These are phyloP conservation scores for Plasmodium falciparum DNA, from an alignment of 169 alveolate species.

Conservation along the genomic window DNA sequence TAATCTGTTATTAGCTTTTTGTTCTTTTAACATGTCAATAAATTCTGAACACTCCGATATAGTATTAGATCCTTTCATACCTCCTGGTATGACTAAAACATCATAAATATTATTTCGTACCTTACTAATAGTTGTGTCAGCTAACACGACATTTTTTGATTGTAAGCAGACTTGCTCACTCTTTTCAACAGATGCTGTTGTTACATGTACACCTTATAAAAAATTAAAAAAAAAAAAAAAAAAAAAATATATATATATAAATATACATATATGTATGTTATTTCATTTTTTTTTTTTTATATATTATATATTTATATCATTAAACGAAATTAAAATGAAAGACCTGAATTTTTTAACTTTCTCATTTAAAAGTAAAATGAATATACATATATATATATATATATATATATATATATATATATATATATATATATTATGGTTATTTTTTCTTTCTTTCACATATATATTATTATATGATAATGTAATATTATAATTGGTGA, in stretches of 20 bases:
- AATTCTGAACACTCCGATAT: conserved; percentile 33
- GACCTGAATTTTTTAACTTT: not conserved
- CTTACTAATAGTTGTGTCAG: conserved; percentile 80
- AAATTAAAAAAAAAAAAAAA: conserved; percentile 61
- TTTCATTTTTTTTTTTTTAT: not conserved
- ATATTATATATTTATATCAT: too few relatives aligned
- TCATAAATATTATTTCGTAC: conserved; percentile 78
- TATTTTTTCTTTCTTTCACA: not conserved
- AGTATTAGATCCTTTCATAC: conserved; percentile 83
- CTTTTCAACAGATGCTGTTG: conserved; percentile 66
- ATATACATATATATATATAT: not conserved
- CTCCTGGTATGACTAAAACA: conserved; percentile 86
- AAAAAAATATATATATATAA: not conserved
- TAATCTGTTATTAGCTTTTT: conserved; percentile 78
- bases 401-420: conserved; percentile 23
- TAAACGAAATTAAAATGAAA: too few relatives aligned
- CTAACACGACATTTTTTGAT: conserved; percentile 65
- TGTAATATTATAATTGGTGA: too few relatives aligned
- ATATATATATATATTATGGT: not conserved
- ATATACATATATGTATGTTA: too few relatives aligned
- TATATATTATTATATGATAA: too few relatives aligned
- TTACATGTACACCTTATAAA: conserved; percentile 73
- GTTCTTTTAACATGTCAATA: conserved; percentile 80
- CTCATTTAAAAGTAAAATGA: not conserved
- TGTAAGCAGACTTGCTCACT: conserved; percentile 61